A percentile compares a stretch with the other conserved stretches of the same genome.
Conservation (phyloP, 305 asterid genomes). For the Stenogyne calaminthoides region DNA sequence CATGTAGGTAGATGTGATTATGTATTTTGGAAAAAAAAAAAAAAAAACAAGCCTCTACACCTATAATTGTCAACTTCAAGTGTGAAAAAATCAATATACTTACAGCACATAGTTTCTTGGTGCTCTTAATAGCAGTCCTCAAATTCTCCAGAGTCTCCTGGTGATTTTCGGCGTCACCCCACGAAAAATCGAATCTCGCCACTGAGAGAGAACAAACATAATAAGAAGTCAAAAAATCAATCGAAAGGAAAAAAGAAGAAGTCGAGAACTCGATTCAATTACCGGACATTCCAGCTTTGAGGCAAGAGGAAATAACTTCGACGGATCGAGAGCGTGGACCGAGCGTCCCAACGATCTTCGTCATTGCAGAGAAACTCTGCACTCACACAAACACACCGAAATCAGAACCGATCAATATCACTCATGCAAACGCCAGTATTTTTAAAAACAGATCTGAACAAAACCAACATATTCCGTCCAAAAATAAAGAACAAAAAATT, state of each 20-base stretch:
- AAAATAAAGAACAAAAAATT: background rate
- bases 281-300: conserved; percentile 95
- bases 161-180: conserved; percentile 84
- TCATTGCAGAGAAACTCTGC: conserved; percentile 88
- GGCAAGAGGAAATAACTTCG: conserved; percentile 73
- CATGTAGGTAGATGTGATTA: background rate
- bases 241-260: background rate
- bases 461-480: conserved; percentile 7
- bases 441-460: conserved; percentile 25
- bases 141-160: conserved; percentile 88
- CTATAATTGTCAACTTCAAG: background rate
- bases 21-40: too few relatives aligned
- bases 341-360: conserved; percentile 95
- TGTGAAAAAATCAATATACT: conserved; percentile 31
- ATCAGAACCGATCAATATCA: conserved; percentile 1
- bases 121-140: conserved; percentile 69
- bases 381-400: conserved; percentile 11
- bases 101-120: conserved; percentile 91
- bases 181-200: conserved; percentile 93
- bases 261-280: conserved; percentile 15
- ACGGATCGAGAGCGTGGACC: conserved; percentile 93
- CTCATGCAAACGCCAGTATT: conserved; percentile 9
- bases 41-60: background rate
- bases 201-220: conserved; percentile 44
- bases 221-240: conserved; percentile 4